Evolutionary conservation across 2,329 filamentous ascomycete genomes (phyloP).

Genomic region (Aspergillus tanneri): DNA sequence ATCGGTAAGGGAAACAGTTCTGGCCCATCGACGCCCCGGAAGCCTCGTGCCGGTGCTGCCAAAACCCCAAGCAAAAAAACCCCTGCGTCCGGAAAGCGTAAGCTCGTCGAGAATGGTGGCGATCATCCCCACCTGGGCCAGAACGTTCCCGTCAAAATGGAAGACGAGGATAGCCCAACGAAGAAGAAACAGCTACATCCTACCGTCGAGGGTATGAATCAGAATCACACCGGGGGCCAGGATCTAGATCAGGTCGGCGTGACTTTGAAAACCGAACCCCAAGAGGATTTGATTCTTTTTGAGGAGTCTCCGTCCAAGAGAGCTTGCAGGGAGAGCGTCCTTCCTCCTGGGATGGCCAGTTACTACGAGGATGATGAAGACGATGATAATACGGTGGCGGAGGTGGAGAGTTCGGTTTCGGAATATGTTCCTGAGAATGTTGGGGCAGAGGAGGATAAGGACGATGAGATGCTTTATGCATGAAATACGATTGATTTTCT

Average conservation of each 20-base stretch:
- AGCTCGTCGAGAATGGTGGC: slow-evolving; percentile 8
- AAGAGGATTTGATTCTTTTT: neutral
- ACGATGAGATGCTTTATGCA: slow-evolving; percentile 8
- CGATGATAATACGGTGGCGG: slow-evolving; percentile 1
- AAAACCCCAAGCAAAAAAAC: too few relatives aligned
- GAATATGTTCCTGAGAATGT: slow-evolving; percentile 22
- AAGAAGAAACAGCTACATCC: slow-evolving; percentile 5
- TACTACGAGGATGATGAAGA: slow-evolving; percentile 23
- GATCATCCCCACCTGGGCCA: slow-evolving; percentile 5
- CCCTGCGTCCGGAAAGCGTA: slow-evolving; percentile 17
- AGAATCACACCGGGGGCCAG: neutral
- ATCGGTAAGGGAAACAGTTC: slow-evolving; percentile 17
- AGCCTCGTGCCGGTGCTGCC: slow-evolving; percentile 3
- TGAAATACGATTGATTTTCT: neutral
- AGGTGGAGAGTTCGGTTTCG: slow-evolving; percentile 20
- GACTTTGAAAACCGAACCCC: slow-evolving; percentile 3
- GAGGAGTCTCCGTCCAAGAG: slow-evolving; percentile 19
- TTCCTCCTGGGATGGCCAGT: slow-evolving; percentile 19
- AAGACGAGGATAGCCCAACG: slow-evolving; percentile 11
- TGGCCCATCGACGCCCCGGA: slow-evolving; percentile 13
- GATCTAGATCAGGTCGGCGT: neutral
- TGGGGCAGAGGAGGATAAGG: neutral
- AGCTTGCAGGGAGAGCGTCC: slow-evolving; percentile 18
- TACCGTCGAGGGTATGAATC: slow-evolving; percentile 3
- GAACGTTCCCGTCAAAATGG: slow-evolving; percentile 7